A percentile compares a stretch with the other conserved stretches of the same genome.
Conservation (phyloP, 768 basidiomycete genomes). For the Porpolomopsis calyptriformis region DNA sequence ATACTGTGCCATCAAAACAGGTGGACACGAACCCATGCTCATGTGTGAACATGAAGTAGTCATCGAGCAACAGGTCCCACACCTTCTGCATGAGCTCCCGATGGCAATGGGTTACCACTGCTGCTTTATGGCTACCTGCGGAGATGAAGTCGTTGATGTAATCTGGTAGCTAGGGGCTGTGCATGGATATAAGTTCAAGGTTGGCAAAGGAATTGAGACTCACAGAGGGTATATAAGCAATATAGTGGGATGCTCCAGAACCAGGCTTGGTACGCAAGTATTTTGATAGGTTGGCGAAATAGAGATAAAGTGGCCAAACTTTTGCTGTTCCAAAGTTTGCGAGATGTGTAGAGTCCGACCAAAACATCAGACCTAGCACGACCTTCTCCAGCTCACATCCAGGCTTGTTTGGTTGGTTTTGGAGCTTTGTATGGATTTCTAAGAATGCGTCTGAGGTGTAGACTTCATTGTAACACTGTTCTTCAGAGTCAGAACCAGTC, state of each 20-base stretch:
- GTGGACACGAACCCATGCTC: conserved; percentile 5
- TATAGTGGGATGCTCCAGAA: conserved; percentile 19
- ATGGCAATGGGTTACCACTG: conserved; percentile 5
- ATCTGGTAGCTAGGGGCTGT: conserved; percentile 3
- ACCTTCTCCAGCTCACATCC: conserved; percentile 14
- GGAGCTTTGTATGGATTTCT: conserved; percentile 14
- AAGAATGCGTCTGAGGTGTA: conserved; percentile 14
- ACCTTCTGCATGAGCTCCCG: conserved; percentile 9
- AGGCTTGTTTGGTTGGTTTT: not conserved
- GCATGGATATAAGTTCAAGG: not conserved
- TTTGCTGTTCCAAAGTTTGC: conserved; percentile 26
- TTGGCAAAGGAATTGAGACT: conserved; percentile 1
- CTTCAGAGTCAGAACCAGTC: conserved; percentile 12
- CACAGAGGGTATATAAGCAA: conserved; percentile 32
- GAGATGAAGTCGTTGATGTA: conserved; percentile 3
- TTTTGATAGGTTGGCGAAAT: conserved; percentile 32
- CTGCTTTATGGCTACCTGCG: not conserved
- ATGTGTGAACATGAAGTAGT: conserved; percentile 3
- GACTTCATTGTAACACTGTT: conserved; percentile 12
- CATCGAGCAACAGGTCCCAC: conserved; percentile 1
- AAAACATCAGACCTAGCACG: conserved; percentile 19
- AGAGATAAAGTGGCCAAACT: conserved; percentile 34
- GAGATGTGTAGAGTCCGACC: conserved; percentile 24
- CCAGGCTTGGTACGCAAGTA: conserved; percentile 23
- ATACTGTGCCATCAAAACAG: conserved; percentile 6